Evolutionary conservation across 805 yeast genomes (phyloP), one percentile per base, ranked within the genome.

Genomic region (Trichomonascus vanleenenianus): DNA sequence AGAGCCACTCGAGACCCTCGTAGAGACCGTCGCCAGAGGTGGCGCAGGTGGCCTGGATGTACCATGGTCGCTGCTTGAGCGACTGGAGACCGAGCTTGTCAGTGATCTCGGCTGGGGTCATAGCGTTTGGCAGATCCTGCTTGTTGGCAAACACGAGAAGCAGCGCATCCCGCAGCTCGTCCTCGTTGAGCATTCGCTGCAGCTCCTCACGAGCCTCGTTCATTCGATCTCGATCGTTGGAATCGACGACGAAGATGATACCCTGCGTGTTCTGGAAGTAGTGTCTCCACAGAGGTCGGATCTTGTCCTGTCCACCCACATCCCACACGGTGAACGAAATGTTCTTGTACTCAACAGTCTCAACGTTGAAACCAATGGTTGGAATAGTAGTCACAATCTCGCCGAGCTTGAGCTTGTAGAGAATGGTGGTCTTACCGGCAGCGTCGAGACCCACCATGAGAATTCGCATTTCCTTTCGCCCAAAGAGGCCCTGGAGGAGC

Each of bases 241-340:
- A 85, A 75, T 91, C 97, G 59, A 91, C 96, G 54, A 91, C 97
- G 66, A 89, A 91, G 68, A 91, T 89, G 66, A 91, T 86, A 75
- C 97, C 97, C 72, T 91, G 97, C 51, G 97, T 88, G 79, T 91
- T 91, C 74, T 91, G 96, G 85, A 81, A 91, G 71, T 91, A 91
- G 73, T 91, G 95, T 80, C 97, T 85, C 97, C 97, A 91, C 70
- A 91, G 76, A 50, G 97, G 96, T 75, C 97, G 85, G 65, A 91
- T 91, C 74, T 89, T 89, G 72, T 88, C 96, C 76, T 91, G 97
- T 79, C 97, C 97, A 84, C 97, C 97, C 60, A 89, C 96, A 79
- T 91, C 97, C 97, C 97, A 88, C 55, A 88, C 96, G 50, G 96
- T 87, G 74, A 88, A 88, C 38, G 95, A 83, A 70, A 88, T 86